Percentiles rank a stretch among this genome's conserved stretches.
Evolutionary conservation across 1,284 basidiomycete species (phyloP).

Genomic region (Tilletiopsis washingtonensis): DNA sequence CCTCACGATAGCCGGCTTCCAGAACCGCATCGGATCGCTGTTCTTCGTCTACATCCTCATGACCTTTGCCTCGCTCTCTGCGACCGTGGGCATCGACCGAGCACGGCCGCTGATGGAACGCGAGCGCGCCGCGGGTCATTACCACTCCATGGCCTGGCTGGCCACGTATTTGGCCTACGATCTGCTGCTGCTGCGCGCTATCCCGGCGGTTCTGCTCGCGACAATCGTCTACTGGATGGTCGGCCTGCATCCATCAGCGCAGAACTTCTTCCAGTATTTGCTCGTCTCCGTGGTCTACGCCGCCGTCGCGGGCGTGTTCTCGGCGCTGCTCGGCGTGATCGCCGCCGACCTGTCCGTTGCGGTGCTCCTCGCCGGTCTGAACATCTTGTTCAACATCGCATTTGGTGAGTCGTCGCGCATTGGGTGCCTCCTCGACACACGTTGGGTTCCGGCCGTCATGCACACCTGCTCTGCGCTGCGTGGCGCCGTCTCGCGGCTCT

Average conservation of each 20-base stretch:
- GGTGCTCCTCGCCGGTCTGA: constrained; percentile 21
- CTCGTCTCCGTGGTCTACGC: constrained; percentile 30
- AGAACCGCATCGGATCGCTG: constrained; percentile 36
- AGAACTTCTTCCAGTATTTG: constrained; percentile 30
- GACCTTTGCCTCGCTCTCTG: constrained; percentile 21
- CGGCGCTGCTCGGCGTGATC: constrained; percentile 25
- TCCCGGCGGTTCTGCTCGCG: constrained; percentile 8
- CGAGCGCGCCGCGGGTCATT: constrained; percentile 31
- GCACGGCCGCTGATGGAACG: constrained; percentile 29
- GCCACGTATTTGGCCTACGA: constrained; percentile 27
- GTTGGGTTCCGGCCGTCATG: too few relatives aligned
- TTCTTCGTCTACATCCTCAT: constrained; percentile 32
- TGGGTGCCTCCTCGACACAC: too few relatives aligned
- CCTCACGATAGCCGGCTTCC: constrained; percentile 20
- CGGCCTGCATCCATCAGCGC: constrained; percentile 18
- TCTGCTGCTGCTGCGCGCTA: constrained; percentile 18
- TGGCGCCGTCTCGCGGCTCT: constrained; percentile 18
- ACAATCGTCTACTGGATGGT: constrained; percentile 15
- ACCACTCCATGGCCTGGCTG: constrained; percentile 24
- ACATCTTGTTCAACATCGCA: constrained; percentile 33
- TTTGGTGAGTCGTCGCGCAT: too few relatives aligned
- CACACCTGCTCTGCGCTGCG: too few relatives aligned
- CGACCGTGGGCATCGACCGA: constrained; percentile 15
- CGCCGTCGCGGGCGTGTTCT: constrained; percentile 20
- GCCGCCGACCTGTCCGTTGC: constrained; percentile 23